Conservation (phyloP, 106 monocot species). For the Triglochin maritima region DNA sequence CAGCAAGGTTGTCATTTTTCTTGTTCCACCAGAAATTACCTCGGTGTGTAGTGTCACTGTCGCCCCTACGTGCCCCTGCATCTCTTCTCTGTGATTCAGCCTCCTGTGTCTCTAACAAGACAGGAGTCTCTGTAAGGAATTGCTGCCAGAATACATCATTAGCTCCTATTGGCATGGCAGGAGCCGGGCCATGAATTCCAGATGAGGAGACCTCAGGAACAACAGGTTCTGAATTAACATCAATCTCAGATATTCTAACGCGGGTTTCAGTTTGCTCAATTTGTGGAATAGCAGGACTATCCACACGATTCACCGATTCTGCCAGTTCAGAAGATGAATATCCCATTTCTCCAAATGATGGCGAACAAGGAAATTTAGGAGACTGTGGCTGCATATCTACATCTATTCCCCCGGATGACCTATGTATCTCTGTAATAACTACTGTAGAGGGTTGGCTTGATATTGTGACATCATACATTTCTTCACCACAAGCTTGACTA, state of each 20-base stretch:
- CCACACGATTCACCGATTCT: constrained; percentile 40
- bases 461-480: constrained; percentile 24
- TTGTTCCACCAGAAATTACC: constrained; percentile 38
- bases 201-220: constrained; percentile 25
- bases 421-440: constrained; percentile 40
- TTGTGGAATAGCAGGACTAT: constrained; percentile 32
- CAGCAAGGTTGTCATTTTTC: constrained; percentile 52
- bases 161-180: constrained; percentile 20
- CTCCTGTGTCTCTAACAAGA: constrained; percentile 35
- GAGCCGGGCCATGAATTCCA: constrained; percentile 15
- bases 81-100: constrained; percentile 47
- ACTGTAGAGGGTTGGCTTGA: constrained; percentile 31
- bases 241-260: constrained; percentile 48
- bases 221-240: constrained; percentile 58
- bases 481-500: constrained; percentile 53
- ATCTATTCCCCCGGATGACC: constrained; percentile 39
- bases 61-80: constrained; percentile 14
- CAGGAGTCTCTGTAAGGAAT: constrained; percentile 73
- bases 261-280: constrained; percentile 17
- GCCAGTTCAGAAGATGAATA: constrained; percentile 32
- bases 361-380: constrained; percentile 24
- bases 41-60: constrained; percentile 6
- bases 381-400: constrained; percentile 19
- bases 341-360: constrained; percentile 24
- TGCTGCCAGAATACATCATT: constrained; percentile 97